phyloP scores from a whole-genome alignment of 2,329 filamentous ascomycete genomes.

The Dactylellina haptotyla region DNA sequence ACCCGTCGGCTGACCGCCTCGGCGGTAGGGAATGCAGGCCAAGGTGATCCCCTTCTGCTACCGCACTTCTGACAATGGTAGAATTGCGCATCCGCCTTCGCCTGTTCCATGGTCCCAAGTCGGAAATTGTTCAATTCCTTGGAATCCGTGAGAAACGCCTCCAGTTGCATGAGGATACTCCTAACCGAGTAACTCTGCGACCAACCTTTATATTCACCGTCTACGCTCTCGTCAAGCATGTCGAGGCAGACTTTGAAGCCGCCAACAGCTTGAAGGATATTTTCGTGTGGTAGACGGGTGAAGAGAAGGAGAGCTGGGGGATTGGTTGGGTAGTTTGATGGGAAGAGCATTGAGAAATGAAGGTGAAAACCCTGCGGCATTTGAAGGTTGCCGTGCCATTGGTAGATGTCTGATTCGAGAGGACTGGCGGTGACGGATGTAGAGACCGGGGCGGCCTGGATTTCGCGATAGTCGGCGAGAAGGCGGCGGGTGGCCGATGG shows the following conservation, averaged over 20 bases:
- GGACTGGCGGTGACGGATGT: slow-evolving; percentile 36
- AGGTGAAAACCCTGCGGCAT: slow-evolving; percentile 23
- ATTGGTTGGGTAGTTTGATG: slow-evolving; percentile 35
- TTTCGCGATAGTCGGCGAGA: slow-evolving; percentile 46
- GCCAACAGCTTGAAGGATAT: slow-evolving; percentile 39
- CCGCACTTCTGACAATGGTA: slow-evolving; percentile 27
- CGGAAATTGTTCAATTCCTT: slow-evolving; percentile 35
- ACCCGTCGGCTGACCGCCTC: slow-evolving; percentile 17
- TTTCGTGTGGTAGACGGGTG: slow-evolving; percentile 51
- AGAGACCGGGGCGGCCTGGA: slow-evolving; percentile 36
- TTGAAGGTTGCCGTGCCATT: slow-evolving; percentile 53
- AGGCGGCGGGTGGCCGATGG: slow-evolving; percentile 50
- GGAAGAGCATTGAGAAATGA: slow-evolving; percentile 51
- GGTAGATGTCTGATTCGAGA: slow-evolving; percentile 43
- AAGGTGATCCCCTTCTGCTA: background rate
- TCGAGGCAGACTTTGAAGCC: slow-evolving; percentile 54
- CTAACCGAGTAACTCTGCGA: slow-evolving; percentile 45
- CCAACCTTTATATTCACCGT: slow-evolving; percentile 49
- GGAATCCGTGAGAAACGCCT: slow-evolving; percentile 45
- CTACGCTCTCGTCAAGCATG: slow-evolving; percentile 48
- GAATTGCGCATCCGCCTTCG: background rate
- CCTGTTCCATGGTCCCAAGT: slow-evolving; percentile 22
- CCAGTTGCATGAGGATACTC: slow-evolving; percentile 53
- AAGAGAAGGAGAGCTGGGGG: slow-evolving; percentile 46
- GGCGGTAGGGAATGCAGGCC: slow-evolving; percentile 28